Conservation (phyloP, 169 alveolate species). For the Toxoplasma gondii region DNA sequence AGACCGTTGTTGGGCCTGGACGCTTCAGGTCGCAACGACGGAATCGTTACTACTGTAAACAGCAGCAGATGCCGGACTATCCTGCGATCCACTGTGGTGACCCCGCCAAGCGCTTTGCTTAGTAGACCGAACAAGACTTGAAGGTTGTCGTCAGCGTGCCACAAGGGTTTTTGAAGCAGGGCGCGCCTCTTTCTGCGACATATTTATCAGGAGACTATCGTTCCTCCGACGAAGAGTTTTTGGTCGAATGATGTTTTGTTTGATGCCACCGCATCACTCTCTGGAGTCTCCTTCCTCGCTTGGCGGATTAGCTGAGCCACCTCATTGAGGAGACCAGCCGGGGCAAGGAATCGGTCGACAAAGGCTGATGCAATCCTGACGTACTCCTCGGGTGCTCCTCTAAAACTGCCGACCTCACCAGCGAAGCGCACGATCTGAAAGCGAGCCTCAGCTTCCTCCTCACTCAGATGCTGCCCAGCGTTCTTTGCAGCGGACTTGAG, state of each 20-base stretch:
- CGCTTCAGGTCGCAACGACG: neutral
- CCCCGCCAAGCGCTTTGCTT: neutral
- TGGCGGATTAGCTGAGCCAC: neutral
- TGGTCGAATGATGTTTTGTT: neutral
- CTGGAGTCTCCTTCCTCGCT: neutral
- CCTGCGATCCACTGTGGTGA: neutral
- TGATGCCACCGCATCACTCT: neutral
- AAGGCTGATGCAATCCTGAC: neutral
- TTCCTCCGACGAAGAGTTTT: neutral
- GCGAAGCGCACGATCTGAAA: neutral
- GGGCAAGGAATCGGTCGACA: neutral
- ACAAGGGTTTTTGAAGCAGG: neutral
- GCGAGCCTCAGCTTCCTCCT: neutral
- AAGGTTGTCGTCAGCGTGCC: neutral
- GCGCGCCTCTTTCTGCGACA: neutral
- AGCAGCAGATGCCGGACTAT: neutral
- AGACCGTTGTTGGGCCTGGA: neutral
- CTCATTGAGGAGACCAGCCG: neutral
- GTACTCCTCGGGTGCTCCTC: constrained; percentile 6
- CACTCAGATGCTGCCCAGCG: neutral
- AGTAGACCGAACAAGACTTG: neutral
- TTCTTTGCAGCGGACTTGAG: neutral
- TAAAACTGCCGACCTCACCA: neutral
- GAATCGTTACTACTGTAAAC: neutral
- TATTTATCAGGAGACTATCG: neutral